Evolutionary conservation across 2,329 filamentous ascomycete genomes (phyloP), one percentile per base, ranked within the genome.

Genomic region (Coniochaeta sp.): DNA sequence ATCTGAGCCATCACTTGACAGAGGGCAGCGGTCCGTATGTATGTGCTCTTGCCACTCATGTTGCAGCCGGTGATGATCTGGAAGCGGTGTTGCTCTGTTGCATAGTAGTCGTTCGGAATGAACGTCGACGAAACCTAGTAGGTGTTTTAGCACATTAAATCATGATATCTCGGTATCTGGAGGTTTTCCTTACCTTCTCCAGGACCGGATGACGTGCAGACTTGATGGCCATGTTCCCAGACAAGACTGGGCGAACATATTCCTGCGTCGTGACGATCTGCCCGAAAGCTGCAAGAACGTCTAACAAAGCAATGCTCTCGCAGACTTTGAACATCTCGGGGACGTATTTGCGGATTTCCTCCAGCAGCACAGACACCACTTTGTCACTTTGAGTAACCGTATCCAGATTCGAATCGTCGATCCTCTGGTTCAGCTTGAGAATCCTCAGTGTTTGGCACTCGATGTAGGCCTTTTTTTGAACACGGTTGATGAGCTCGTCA

Each of bases 21-120:
- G 28, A 99, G 72, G 0, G 92, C 89, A 22, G 95, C 76, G 1
- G 87, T 86, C 48, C 90, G 83, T 55, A 97, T 96, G 62, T 96
- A 97, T 0, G 91, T 99, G 57, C 88, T 95, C 66, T 97, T 99
- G 1, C 91, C 94, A 60, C 90, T 95, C 94, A 99, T 99, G 61
- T 99, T 99, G 65, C 89, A 95, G 3, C 94, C 92, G 0, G 92
- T 97, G 56, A 99, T 85, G 55, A 97, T 87, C 58, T 97, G 91
- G 61, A 96, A 95, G 1, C 91, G 83, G 31, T 84, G 83, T 54
- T 92, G 84, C 30, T 86, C 78, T 0, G 85, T 87, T 3, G 89
- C 86, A 61, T 91, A 97, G 26, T 91, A 88, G 61, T 97, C 91
- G 57, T 97, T 97, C 0, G 94, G 88, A 3, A 97, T 75, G 63